Base-by-base conservation (phyloP, 805 yeast species). In the Suhomyces sp. region DNA sequence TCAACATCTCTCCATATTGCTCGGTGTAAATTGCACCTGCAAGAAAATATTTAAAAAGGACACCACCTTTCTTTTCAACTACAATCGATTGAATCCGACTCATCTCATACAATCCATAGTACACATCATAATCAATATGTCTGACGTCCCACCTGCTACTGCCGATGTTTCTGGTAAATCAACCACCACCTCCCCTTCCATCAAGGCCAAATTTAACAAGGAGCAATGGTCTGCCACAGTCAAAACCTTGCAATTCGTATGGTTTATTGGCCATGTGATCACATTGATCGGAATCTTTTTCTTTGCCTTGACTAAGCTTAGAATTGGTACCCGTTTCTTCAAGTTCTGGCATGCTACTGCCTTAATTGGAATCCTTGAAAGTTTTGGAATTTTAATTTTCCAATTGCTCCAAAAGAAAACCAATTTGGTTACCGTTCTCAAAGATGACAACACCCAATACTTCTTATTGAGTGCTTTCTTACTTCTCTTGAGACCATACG, bases 381-480 rank as follows among this genome's bases (percentile, higher is more conserved):
- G 95, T 15, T 88, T 87, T 56, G 86, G 86, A 17, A 76, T 90
- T 42, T 83, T 88, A 39, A 60, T 83, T 19, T 79, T 68, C 56
- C 90, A 88, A 59, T 47, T 58, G 50, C 50, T 59, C 40, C 59
- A 54, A 35, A 60, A 58, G 51, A 49, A 50, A 28, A 58, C 61
- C 20, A 53, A 53, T 33, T 35, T 51, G 14, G 35, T 28, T 12
- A 38, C 38, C 17, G 47, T 68, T 30, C 35, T 55, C 25, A 53
- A 47, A 30, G 72, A 86, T 58, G 93, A 83, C 53, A 85, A 84
- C 55, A 65, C 76, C 38, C 91, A 87, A 47, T 90, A 88, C 61
- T 69, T 85, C 34, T 56, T 69, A 80, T 31, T 45, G 74, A 42
- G 68, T 67, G 27, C 77, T 79, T 79, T 61, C 73, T 51, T 43